Base-by-base conservation (phyloP, 1,284 basidiomycete species). In the Fistulina hepatica region DNA sequence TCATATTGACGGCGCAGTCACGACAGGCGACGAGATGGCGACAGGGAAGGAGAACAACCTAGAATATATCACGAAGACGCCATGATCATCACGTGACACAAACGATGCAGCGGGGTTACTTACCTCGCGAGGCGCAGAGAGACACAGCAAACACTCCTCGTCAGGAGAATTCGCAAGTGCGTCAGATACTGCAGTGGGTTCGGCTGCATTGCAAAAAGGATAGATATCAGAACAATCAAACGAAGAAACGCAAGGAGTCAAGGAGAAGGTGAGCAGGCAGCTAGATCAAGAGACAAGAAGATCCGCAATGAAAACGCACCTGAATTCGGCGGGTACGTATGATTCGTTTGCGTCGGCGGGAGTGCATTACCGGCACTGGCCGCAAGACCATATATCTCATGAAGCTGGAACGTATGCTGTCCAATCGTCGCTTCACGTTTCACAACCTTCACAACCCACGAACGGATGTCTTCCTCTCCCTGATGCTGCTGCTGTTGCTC, bases 1-100 rank as follows among this genome's bases (percentile, higher is more conserved):
- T 80, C 90, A 93, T 93, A 53, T 92, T 92, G 31, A 92, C 60
- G 0, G 89, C 89, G 49, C 89, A 93, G 33, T 92, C 89, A 48
- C 84, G 77, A 61, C 90, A 93, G 5, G 90, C 90, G 39, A 93
- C 89, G 20, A 93, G 69, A 58, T 93, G 90, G 38, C 89, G 67
- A 55, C 90, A 93, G 0, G 89, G 90, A 5, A 93, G 70, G 5
- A 93, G 71, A 2, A 93, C 84, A 23, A 93, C 90, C 40, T 41
- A 28, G 5, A 13, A 13, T 24, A 26, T 9, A n/a, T n/a, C n/a
- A n/a, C n/a, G n/a, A n/a, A n/a, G n/a, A n/a, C n/a, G n/a, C n/a
- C n/a, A n/a, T 26, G 24, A 9, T 26, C 10, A 9, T 9, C 24
- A 26, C 9, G 9, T 26, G 24, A 26, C 10, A 9, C 24, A 26